These are phyloP conservation scores for Pholiota microspora DNA, from an alignment of 768 basidiomycete species.

Conservation along the genomic window DNA sequence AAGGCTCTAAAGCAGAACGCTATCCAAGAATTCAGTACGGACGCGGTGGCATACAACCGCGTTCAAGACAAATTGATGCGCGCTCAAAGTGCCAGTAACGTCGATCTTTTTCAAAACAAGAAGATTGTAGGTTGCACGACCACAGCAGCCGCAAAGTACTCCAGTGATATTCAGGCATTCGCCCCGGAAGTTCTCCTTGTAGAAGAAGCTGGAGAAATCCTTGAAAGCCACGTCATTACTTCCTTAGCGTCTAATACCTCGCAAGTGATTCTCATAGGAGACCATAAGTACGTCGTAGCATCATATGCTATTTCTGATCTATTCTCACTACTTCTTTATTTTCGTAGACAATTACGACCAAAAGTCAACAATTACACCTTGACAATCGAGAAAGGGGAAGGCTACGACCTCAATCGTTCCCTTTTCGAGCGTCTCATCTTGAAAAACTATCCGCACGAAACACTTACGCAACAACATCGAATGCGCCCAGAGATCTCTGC, in stretches of 20 bases:
- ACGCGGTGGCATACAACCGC: conserved; percentile 33
- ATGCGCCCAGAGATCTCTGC: conserved; percentile 75
- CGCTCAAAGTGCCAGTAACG: conserved; percentile 14
- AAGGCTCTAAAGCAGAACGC: conserved; percentile 30
- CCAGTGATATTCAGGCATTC: conserved; percentile 41
- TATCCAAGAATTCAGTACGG: conserved; percentile 34
- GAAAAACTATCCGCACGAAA: conserved; percentile 59
- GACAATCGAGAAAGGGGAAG: conserved; percentile 67
- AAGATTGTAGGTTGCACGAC: conserved; percentile 68
- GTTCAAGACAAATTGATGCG: neutral
- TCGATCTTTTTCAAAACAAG: conserved; percentile 38
- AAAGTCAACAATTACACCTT: conserved; percentile 66
- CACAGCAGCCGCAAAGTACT: conserved; percentile 65
- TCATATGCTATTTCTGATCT: neutral
- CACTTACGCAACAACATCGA: conserved; percentile 58
- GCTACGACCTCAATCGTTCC: conserved; percentile 64
- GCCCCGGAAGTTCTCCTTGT: conserved; percentile 56
- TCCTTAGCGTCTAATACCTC: conserved; percentile 44
- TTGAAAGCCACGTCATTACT: conserved; percentile 66
- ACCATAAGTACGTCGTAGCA: conserved; percentile 52
- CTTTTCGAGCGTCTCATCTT: conserved; percentile 69
- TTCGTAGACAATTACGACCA: conserved; percentile 62
- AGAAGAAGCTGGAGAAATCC: conserved; percentile 73
- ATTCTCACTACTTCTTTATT: neutral
- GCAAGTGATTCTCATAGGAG: conserved; percentile 67